Evolutionary conservation across 345 rosid species (phyloP).

Genomic region (Sisymbrium irio): DNA sequence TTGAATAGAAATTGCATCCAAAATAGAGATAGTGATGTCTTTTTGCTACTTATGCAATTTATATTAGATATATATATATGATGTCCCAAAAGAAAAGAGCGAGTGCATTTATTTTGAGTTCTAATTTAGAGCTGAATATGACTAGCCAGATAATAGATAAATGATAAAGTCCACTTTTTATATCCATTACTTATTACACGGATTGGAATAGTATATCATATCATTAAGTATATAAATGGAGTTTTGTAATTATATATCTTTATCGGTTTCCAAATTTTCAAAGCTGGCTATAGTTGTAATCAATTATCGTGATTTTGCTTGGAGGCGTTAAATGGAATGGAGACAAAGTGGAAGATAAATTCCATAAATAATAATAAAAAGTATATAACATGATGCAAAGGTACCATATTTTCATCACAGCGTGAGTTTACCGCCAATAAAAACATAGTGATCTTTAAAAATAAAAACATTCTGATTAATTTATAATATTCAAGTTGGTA

Average conservation of each 20-base stretch:
- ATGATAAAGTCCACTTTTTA: neutral
- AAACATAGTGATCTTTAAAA: neutral
- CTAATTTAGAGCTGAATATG: neutral
- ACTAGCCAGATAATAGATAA: neutral
- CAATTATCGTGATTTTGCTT: conserved; percentile 24
- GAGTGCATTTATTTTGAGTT: neutral
- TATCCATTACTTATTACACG: neutral
- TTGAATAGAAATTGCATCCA: neutral
- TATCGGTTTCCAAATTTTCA: conserved; percentile 21
- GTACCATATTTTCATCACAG: neutral
- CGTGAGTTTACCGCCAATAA: conserved; percentile 8
- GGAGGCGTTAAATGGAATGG: conserved; percentile 20
- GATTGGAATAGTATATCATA: neutral
- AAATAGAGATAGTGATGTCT: neutral
- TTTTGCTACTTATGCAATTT: conserved; percentile 2
- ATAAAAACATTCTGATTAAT: neutral
- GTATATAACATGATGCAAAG: neutral
- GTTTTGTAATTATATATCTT: conserved; percentile 13
- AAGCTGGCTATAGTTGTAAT: conserved; percentile 32
- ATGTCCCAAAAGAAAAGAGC: neutral
- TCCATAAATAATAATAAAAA: neutral
- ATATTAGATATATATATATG: neutral
- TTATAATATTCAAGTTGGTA: conserved; percentile 21
- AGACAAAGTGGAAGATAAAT: conserved; percentile 1
- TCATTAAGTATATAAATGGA: conserved; percentile 6